phyloP scores from a whole-genome alignment of 73 alveolate species.

The Blepharisma japonicum region DNA sequence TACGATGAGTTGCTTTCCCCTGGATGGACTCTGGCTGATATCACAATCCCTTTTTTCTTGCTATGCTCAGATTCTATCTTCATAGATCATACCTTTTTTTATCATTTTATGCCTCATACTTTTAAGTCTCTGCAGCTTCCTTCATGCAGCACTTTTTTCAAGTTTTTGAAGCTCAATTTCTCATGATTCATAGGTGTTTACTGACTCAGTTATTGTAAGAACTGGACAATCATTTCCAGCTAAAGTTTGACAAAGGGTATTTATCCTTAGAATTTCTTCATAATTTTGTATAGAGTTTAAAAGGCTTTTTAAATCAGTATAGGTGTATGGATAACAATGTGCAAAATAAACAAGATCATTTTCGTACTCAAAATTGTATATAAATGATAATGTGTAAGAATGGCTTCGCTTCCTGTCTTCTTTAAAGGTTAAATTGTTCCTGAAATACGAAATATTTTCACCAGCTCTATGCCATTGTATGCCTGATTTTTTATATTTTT shows the following conservation, averaged over 20 bases:
- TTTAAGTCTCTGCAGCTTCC: constrained; percentile 41
- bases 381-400: constrained; percentile 95
- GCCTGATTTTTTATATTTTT: constrained; percentile 35
- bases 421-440: constrained; percentile 43
- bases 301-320: constrained; percentile 82
- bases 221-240: constrained; percentile 67
- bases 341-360: constrained; percentile 96
- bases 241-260: constrained; percentile 74
- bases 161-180: not conserved
- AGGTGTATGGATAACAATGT: constrained; percentile 98
- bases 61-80: constrained; percentile 34
- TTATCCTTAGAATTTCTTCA: constrained; percentile 48
- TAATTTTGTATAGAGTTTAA: constrained; percentile 64
- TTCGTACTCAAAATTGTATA: constrained; percentile 90
- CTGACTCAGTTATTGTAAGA: constrained; percentile 16
- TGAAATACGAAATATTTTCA: constrained; percentile 75
- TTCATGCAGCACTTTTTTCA: constrained; percentile 52
- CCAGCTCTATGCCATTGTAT: constrained; percentile 86
- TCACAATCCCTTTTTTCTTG: constrained; percentile 61
- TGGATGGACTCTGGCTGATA: constrained; percentile 97
- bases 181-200: not conserved
- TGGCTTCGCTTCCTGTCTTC: constrained; percentile 19
- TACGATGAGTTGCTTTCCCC: constrained; percentile 93
- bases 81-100: not conserved
- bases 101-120: not conserved